phyloP scores from a whole-genome alignment of 768 basidiomycete genomes.

The Suillus americanus region DNA sequence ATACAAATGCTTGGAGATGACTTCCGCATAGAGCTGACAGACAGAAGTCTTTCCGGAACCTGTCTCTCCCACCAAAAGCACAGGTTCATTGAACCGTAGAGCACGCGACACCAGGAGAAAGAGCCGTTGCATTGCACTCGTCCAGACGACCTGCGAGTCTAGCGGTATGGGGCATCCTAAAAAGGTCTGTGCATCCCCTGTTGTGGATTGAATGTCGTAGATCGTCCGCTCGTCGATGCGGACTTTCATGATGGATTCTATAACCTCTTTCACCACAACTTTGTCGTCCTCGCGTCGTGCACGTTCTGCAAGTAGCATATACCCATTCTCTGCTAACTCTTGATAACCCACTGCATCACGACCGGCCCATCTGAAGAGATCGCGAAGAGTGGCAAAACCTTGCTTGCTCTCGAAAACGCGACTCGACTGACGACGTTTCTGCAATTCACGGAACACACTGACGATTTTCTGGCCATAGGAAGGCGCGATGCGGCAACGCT shows the following conservation, averaged over 20 bases:
- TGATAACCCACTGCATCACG: conserved; percentile 88
- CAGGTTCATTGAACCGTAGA: conserved; percentile 87
- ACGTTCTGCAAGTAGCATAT: conserved; percentile 95
- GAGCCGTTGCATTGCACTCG: conserved; percentile 86
- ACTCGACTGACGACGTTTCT: conserved; percentile 85
- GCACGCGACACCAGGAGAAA: conserved; percentile 86
- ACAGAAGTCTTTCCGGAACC: conserved; percentile 98
- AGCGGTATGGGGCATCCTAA: conserved; percentile 56
- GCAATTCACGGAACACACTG: conserved; percentile 87
- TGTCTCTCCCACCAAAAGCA: conserved; percentile 94
- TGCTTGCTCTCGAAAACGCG: conserved; percentile 98
- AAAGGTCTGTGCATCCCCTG: conserved; percentile 41
- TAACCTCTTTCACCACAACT: conserved; percentile 84
- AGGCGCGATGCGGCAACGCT: conserved; percentile 89
- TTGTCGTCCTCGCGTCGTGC: conserved; percentile 85
- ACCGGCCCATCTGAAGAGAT: conserved; percentile 96
- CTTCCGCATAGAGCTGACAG: conserved; percentile 84
- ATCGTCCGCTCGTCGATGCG: conserved; percentile 68
- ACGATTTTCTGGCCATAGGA: conserved; percentile 93
- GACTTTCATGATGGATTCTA: conserved; percentile 89
- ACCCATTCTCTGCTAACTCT: conserved; percentile 93
- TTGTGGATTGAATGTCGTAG: conserved; percentile 55
- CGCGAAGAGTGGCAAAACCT: conserved; percentile 94
- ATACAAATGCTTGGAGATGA: conserved; percentile 56
- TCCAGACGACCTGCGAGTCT: conserved; percentile 75